A percentile compares a stretch with the other conserved stretches of the same genome.
Evolutionary conservation across 768 basidiomycete genomes (phyloP).

Genomic region (Tulasnella sp.): DNA sequence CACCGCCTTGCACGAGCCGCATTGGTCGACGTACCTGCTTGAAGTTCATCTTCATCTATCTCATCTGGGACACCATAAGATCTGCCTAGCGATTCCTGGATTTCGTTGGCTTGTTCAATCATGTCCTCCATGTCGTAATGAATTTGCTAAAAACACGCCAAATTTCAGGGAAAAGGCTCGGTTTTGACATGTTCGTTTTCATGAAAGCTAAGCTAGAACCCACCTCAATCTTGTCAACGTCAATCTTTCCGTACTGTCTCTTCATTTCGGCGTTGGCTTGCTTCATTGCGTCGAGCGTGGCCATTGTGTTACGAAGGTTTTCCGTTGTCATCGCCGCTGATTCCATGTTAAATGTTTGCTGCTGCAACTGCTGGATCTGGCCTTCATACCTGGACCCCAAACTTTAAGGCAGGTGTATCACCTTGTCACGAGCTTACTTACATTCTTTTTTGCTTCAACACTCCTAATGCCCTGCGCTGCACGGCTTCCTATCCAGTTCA

Average conservation of each 20-base stretch:
- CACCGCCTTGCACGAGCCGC: not conserved
- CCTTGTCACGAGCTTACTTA: constrained; percentile 29
- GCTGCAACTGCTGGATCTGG: constrained; percentile 83
- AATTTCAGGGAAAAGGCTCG: not conserved
- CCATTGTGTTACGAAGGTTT: constrained; percentile 98
- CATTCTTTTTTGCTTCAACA: constrained; percentile 93
- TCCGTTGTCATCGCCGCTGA: constrained; percentile 93
- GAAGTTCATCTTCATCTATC: constrained; percentile 93
- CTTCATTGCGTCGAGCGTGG: constrained; percentile 95
- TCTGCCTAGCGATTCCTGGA: constrained; percentile 88
- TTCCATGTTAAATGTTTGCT: constrained; percentile 99
- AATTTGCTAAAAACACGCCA: constrained; percentile 56
- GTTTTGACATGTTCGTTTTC: not conserved
- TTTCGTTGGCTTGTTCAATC: constrained; percentile 94
- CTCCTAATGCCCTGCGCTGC: constrained; percentile 88
- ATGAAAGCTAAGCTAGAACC: constrained; percentile 30
- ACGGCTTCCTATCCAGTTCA: constrained; percentile 63
- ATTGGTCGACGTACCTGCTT: constrained; percentile 64
- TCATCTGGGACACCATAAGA: constrained; percentile 98
- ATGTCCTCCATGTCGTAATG: constrained; percentile 99
- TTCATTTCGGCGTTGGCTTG: constrained; percentile 92
- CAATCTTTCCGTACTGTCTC: constrained; percentile 95
- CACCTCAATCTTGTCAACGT: constrained; percentile 98
- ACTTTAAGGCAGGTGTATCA: not conserved
- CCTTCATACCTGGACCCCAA: constrained; percentile 57